Base-by-base conservation (phyloP, 768 basidiomycete species). In the Tulasnella sp. region DNA sequence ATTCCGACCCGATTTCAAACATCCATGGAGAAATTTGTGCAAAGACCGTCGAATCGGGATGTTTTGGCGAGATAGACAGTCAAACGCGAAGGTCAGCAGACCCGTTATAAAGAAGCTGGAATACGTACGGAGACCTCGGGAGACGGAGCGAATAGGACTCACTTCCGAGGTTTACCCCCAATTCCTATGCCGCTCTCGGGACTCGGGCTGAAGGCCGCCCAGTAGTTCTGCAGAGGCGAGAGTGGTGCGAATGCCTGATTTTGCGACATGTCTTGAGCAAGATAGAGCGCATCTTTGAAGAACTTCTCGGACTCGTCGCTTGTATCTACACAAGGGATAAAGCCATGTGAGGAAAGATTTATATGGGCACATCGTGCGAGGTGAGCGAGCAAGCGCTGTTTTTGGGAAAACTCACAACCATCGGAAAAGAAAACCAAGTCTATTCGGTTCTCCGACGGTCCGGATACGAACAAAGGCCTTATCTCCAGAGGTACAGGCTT, bases 211-310 rank as follows among this genome's bases (percentile, higher is more conserved):
- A 90, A 92, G 0, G 89, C 89, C 5, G 88, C 90, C 89, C 90
- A 93, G 75, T 92, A 90, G 77, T 92, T 92, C 75, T 92, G 80
- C 62, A 92, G 80, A 2, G 90, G 90, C 75, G 85, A 86, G 22
- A 93, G 90, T 0, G 89, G 88, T 74, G 88, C 83, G 78, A 91
- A 92, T 0, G 91, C 91, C 75, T 90, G 88, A 76, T 91, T 91
- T 35, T 83, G 79, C 1, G 90, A 87, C 39, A 92, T 82, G 77
- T 90, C 91, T 62, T 84, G 77, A 0, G 89, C 91, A 11, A 92
- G 85, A 35, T 88, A 83, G 67, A 78, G 78, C 2, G 90, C 89
- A 75, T 92, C 91, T 41, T 82, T 78, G 52, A 91, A 72, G 76
- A 92, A 92, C 75, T 88, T 90, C 9, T 78, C 82, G 40, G 83